Evolutionary conservation across 306 rosid species (phyloP).

Genomic region (Hylodesmum podocarpum): DNA sequence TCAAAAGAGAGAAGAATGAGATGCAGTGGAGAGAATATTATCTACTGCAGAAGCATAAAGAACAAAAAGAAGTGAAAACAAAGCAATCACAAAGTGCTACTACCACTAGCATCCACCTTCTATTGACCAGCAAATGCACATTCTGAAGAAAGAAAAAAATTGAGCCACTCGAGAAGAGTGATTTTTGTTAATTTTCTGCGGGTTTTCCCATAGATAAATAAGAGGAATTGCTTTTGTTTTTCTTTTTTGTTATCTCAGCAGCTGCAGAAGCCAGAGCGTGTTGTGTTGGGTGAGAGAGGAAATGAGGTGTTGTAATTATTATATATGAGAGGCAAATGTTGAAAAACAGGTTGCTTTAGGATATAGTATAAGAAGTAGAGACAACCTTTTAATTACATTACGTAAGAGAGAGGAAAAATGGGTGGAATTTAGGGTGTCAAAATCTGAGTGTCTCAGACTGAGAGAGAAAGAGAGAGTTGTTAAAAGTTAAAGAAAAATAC

Average conservation of each 20-base stretch:
- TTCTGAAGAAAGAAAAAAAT: constrained; percentile 38
- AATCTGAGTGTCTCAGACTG: not conserved
- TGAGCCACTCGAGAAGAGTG: constrained; percentile 63
- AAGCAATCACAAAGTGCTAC: constrained; percentile 44
- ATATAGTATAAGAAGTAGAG: constrained; percentile 29
- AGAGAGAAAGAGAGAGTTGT: not conserved
- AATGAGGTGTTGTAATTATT: constrained; percentile 32
- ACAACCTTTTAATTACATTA: constrained; percentile 37
- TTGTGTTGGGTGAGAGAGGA: constrained; percentile 19
- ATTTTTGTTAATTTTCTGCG: constrained; percentile 32
- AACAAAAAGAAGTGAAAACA: constrained; percentile 33
- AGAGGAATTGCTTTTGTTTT: constrained; percentile 35
- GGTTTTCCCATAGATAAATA: constrained; percentile 43
- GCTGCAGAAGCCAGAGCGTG: constrained; percentile 32
- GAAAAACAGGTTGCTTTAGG: constrained; percentile 41
- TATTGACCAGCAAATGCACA: constrained; percentile 27
- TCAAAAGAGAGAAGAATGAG: constrained; percentile 27
- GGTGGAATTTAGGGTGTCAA: constrained; percentile 4
- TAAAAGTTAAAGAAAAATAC: not conserved
- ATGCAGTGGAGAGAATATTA: constrained; percentile 41
- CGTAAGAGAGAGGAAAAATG: constrained; percentile 39
- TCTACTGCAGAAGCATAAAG: constrained; percentile 40
- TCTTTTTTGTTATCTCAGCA: constrained; percentile 32
- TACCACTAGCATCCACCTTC: constrained; percentile 38
- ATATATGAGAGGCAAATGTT: constrained; percentile 25